phyloP scores from a whole-genome alignment of 1,284 basidiomycete species.

The Thelephora terrestris region DNA sequence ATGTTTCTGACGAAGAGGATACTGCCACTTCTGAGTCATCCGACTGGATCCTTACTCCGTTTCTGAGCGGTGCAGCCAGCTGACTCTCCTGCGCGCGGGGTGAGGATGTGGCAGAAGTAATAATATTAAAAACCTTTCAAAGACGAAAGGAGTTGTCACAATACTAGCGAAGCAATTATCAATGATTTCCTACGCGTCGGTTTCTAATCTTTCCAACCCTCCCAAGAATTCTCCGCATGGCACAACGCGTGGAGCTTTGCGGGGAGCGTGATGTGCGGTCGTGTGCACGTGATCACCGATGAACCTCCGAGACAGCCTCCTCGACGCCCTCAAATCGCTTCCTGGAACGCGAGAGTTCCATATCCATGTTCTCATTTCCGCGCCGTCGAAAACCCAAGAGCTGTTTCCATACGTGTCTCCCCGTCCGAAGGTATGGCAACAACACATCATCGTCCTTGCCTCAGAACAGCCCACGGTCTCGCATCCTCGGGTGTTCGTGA shows the following conservation, averaged over 20 bases:
- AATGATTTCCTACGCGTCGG: too few relatives aligned
- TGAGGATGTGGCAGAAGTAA: too few relatives aligned
- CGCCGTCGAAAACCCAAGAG: conserved; percentile 56
- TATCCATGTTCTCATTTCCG: conserved; percentile 64
- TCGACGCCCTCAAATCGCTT: conserved; percentile 42
- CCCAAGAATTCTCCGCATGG: neutral
- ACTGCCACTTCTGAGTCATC: too few relatives aligned
- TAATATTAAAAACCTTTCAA: too few relatives aligned
- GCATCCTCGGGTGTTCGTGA: conserved; percentile 50
- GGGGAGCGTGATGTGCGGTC: neutral
- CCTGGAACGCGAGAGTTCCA: conserved; percentile 64
- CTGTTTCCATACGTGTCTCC: conserved; percentile 71
- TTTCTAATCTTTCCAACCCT: too few relatives aligned
- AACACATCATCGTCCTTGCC: conserved; percentile 68
- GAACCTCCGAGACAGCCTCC: conserved; percentile 56
- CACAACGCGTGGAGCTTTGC: neutral
- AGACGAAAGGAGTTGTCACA: too few relatives aligned
- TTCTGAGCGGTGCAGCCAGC: too few relatives aligned
- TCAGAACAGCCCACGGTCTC: conserved; percentile 45
- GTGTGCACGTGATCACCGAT: conserved; percentile 9
- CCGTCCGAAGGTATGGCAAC: conserved; percentile 51
- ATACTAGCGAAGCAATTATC: too few relatives aligned
- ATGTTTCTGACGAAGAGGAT: too few relatives aligned
- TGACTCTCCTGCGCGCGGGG: too few relatives aligned
- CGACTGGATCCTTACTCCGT: too few relatives aligned